Evolutionary conservation across 768 basidiomycete species (phyloP), one percentile per base, ranked within the genome.

Genomic region (Naganishia kalamii): DNA sequence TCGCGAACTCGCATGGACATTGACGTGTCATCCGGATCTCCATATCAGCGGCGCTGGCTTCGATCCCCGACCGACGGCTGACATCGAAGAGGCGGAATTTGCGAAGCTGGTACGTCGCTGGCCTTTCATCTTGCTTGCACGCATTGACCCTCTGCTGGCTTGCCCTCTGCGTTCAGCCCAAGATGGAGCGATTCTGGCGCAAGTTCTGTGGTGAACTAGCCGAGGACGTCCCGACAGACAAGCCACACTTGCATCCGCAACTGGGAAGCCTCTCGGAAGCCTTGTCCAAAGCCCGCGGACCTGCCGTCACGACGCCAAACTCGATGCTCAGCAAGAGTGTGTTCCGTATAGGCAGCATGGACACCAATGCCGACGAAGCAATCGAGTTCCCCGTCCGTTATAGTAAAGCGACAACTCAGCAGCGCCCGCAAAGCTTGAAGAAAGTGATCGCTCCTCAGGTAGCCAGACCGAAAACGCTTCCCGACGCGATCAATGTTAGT

Each of bases 341-440:
- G 3, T 81, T 99, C 4, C 85, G 87, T 33, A 80, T 99, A 23
- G 94, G 94, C 0, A 89, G 92, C 69, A 79, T 83, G 10, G 85
- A 87, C 5, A 80, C 81, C 0, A 81, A 84, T 29, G 78, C 84
- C 5, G 85, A 85, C n/a, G 86, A 90, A 71, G 86, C 89, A 1
- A 78, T 96, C 40, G 85, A 86, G 71, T 83, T 97, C 63, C 76
- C 79, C 11, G 82, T 97, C 68, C 87, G 87, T 71, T 82, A 85
- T 23, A 87, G 85, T 69, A 97, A 97, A 79, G 87, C 86, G 60
- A 92, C 90, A 0, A 84, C 87, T 27, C 71, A 84, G 23, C 83
- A 84, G 3, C 81, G 85, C 35, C 86, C 90, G 0, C 87, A 88
- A 60, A 77, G 85, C 33, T 87, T 88, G 85, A 93, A 92, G 79